These are phyloP conservation scores for Hygrophila difformis DNA, from an alignment of 257 asterid species.

Conservation along the genomic window DNA sequence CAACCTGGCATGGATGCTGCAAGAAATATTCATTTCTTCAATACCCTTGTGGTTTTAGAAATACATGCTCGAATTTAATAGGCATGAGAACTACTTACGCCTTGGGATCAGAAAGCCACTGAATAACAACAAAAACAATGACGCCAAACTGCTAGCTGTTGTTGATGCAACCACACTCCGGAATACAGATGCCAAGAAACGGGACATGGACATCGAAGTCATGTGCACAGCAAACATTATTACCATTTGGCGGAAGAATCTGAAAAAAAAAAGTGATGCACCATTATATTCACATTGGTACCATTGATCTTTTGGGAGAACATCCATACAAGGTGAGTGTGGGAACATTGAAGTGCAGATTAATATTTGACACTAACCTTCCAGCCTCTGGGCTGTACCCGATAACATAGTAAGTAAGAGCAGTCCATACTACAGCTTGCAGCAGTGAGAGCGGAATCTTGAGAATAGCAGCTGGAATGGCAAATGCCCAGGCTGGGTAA, in stretches of 20 bases:
- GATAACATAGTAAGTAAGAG: slow-evolving; percentile 45
- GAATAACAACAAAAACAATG: slow-evolving; percentile 31
- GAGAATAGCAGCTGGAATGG: slow-evolving; percentile 40
- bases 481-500: slow-evolving; percentile 50
- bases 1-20: slow-evolving; percentile 70
- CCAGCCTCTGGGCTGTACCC: slow-evolving; percentile 49
- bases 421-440: slow-evolving; percentile 44
- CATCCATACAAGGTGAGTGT: too few species aligned
- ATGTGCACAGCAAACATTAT: slow-evolving; percentile 43
- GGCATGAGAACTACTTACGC: slow-evolving; percentile 28
- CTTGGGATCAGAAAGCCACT: slow-evolving; percentile 59
- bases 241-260: slow-evolving; percentile 54
- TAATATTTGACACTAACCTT: too few species aligned
- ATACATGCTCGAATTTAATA: neutral
- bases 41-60: neutral
- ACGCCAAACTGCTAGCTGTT: slow-evolving; percentile 33
- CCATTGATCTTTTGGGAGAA: too few species aligned
- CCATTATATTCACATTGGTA: too few species aligned
- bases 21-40: slow-evolving; percentile 7
- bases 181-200: slow-evolving; percentile 51
- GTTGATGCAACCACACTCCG: slow-evolving; percentile 40
- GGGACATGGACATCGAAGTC: slow-evolving; percentile 48
- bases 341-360: too few species aligned
- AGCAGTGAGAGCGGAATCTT: slow-evolving; percentile 35
- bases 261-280: too few species aligned